Conservation (phyloP, 331 rosid species). For the Rosa hybrid region DNA sequence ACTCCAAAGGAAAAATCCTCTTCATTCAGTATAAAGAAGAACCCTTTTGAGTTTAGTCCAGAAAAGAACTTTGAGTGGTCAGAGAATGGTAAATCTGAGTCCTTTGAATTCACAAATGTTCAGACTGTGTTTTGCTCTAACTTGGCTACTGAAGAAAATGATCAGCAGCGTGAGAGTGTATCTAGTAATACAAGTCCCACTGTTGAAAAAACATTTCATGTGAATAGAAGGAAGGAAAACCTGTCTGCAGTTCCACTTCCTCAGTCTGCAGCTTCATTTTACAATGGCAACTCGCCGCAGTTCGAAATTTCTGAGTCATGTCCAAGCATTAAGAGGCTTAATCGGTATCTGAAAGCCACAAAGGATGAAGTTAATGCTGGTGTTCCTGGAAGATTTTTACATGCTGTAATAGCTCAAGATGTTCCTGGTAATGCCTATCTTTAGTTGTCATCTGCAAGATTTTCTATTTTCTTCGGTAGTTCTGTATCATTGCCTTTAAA, state of each 20-base stretch:
- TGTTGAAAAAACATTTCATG: slow-evolving; percentile 43
- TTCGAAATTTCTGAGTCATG: slow-evolving; percentile 69
- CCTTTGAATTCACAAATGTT: slow-evolving; percentile 39
- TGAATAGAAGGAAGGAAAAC: slow-evolving; percentile 48
- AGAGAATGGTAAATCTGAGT: slow-evolving; percentile 29
- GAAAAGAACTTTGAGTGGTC: slow-evolving; percentile 24
- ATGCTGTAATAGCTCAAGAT: slow-evolving; percentile 66
- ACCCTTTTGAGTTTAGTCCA: slow-evolving; percentile 1
- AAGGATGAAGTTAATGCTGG: slow-evolving; percentile 75
- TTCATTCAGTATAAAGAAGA: neutral
- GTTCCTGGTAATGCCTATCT: slow-evolving; percentile 51
- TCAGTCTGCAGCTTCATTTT: slow-evolving; percentile 73
- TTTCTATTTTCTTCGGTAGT: neutral
- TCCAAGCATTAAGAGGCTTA: slow-evolving; percentile 57
- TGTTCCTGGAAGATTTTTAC: slow-evolving; percentile 71
- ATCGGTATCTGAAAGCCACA: slow-evolving; percentile 61
- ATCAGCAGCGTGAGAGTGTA: slow-evolving; percentile 15
- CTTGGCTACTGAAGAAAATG: slow-evolving; percentile 30
- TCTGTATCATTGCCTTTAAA: neutral
- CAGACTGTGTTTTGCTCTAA: slow-evolving; percentile 27
- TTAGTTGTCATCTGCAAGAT: neutral
- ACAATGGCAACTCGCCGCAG: slow-evolving; percentile 59
- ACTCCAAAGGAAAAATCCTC: neutral
- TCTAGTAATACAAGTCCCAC: slow-evolving; percentile 23
- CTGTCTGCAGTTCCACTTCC: slow-evolving; percentile 55